These are phyloP conservation scores for Aphanomyces astaci DNA, from an alignment of 352 stramenopile species.

Conservation along the genomic window DNA sequence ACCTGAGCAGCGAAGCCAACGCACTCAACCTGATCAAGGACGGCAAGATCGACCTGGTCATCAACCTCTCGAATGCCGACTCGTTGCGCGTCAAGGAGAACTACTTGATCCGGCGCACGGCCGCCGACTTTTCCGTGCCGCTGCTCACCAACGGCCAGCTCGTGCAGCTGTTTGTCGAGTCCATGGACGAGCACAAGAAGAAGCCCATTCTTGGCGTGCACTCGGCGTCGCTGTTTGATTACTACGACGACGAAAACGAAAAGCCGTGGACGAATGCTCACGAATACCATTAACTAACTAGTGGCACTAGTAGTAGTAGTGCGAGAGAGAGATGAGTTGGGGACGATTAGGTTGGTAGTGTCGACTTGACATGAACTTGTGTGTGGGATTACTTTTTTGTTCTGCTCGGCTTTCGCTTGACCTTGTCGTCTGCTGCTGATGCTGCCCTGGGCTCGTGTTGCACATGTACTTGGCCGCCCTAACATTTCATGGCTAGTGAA, in stretches of 20 bases:
- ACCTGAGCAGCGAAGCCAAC: constrained; percentile 49
- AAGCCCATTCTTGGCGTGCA: constrained; percentile 89
- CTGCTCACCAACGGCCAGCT: constrained; percentile 88
- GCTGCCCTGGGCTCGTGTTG: background rate
- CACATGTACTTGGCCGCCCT: constrained; percentile 1
- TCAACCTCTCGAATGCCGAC: constrained; percentile 87
- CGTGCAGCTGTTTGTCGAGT: constrained; percentile 88
- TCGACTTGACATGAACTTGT: too few relatives aligned
- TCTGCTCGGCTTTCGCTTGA: background rate
- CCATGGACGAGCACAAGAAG: constrained; percentile 90
- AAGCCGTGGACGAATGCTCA: constrained; percentile 92
- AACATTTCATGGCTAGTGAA: too few relatives aligned
- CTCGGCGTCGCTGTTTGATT: constrained; percentile 94
- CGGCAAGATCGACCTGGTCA: constrained; percentile 91
- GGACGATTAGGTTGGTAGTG: too few relatives aligned
- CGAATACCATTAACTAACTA: constrained; percentile 96
- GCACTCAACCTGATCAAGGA: constrained; percentile 90
- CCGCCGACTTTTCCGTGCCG: constrained; percentile 89
- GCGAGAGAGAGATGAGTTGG: too few relatives aligned
- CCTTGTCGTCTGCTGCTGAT: background rate
- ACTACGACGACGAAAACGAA: constrained; percentile 91
- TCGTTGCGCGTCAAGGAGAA: constrained; percentile 88
- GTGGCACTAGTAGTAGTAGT: too few relatives aligned
- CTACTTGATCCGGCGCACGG: constrained; percentile 88
- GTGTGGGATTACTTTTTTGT: too few relatives aligned